These are phyloP conservation scores for Acanthamoeba culbertsoni DNA, from an alignment of 208 protist species.

Conservation along the genomic window DNA sequence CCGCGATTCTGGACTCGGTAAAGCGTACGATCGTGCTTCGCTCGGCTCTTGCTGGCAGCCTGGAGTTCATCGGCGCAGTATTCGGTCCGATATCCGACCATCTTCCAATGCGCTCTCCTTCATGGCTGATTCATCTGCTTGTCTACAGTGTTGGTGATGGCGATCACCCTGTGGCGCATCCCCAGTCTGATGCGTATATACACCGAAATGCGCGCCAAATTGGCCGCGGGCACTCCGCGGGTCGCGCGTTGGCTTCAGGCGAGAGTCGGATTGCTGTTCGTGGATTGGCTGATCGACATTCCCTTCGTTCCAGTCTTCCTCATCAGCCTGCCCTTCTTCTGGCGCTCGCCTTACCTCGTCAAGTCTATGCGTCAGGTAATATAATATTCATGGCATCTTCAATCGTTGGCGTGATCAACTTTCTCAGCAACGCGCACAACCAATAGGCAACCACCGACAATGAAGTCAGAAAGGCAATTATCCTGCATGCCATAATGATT, in stretches of 20 bases:
- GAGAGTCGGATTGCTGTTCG: not conserved
- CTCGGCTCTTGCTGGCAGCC: not conserved
- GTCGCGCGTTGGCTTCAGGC: not conserved
- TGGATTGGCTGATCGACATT: not conserved
- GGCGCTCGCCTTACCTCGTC: not conserved
- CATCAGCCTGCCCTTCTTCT: not conserved
- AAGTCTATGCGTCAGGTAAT: not conserved
- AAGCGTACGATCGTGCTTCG: not conserved
- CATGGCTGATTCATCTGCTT: not conserved
- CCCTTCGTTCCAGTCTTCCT: not conserved
- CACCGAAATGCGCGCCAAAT: not conserved
- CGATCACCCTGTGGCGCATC: not conserved
- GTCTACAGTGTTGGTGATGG: not conserved
- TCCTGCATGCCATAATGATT: not conserved
- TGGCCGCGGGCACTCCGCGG: not conserved
- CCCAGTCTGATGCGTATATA: not conserved
- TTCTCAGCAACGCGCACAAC: not conserved
- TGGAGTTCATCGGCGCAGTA: not conserved
- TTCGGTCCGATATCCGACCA: not conserved
- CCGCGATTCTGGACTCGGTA: not conserved
- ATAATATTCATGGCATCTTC: not conserved
- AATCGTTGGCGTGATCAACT: not conserved
- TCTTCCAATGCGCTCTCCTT: not conserved
- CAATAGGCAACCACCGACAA: not conserved
- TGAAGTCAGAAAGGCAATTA: not conserved